phyloP scores from a whole-genome alignment of 345 rosid genomes.

The Eucalyptus camaldulensis region DNA sequence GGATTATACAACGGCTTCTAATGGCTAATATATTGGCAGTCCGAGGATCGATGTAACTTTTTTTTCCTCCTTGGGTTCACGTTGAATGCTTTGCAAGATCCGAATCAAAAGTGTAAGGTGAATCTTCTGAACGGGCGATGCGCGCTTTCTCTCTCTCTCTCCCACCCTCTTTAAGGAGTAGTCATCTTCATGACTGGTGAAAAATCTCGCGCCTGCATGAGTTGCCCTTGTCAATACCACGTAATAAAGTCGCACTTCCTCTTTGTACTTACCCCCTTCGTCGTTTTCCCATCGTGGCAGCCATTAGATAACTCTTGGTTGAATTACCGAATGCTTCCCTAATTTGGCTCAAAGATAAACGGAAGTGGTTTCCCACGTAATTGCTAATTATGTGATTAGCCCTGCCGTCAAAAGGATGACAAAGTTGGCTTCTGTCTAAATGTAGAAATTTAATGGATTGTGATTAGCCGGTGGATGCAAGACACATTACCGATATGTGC shows the following conservation, averaged over 20 bases:
- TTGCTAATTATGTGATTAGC: not conserved
- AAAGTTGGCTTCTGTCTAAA: not conserved
- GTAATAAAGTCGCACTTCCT: conserved; percentile 1
- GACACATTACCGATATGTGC: not conserved
- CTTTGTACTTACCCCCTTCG: not conserved
- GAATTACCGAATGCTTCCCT: not conserved
- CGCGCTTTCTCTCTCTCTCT: not conserved
- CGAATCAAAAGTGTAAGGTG: not conserved
- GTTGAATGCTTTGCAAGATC: not conserved
- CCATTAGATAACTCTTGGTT: not conserved
- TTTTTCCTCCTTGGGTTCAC: not conserved
- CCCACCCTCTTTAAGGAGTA: not conserved
- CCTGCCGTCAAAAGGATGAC: not conserved
- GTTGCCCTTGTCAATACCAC: conserved; percentile 23
- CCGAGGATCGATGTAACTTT: not conserved
- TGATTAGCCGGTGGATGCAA: not conserved
- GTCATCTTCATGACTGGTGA: not conserved
- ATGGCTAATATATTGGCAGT: not conserved
- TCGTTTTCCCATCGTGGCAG: too few relatives aligned
- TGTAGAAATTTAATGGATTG: not conserved
- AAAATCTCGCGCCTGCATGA: conserved; percentile 19
- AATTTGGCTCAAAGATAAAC: not conserved
- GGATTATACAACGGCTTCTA: not conserved
- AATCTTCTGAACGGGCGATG: not conserved
- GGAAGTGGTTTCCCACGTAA: not conserved